Percentiles rank a stretch among this genome's conserved stretches.
These are phyloP conservation scores for Trichoderma sp. DNA, from an alignment of 2,329 filamentous ascomycete species.

Conservation along the genomic window DNA sequence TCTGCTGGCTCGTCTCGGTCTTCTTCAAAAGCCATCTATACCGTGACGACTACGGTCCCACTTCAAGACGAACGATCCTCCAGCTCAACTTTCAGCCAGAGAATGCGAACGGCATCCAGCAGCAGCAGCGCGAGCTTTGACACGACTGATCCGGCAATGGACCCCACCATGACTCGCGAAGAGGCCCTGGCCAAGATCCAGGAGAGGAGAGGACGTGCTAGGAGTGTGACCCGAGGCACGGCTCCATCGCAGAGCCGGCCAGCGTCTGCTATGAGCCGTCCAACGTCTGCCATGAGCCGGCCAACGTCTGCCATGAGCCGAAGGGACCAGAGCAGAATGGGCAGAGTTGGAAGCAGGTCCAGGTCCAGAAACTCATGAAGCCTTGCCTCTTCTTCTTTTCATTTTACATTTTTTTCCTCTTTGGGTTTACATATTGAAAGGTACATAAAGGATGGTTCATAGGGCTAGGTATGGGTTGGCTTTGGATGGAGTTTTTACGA, in stretches of 20 bases:
- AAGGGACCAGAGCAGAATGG: slow-evolving; percentile 52
- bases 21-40: slow-evolving; percentile 51
- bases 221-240: slow-evolving; percentile 65
- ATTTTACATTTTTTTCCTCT: slow-evolving; percentile 17
- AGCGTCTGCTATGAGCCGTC: slow-evolving; percentile 42
- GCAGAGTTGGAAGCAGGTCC: slow-evolving; percentile 33
- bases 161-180: slow-evolving; percentile 69
- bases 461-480: neutral
- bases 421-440: slow-evolving; percentile 1
- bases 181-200: slow-evolving; percentile 75
- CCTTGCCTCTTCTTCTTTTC: neutral
- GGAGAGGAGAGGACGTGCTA: slow-evolving; percentile 69
- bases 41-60: slow-evolving; percentile 54
- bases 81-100: slow-evolving; percentile 47
- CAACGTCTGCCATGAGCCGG: slow-evolving; percentile 29
- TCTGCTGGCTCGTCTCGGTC: slow-evolving; percentile 41
- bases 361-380: slow-evolving; percentile 28
- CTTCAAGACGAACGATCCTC: slow-evolving; percentile 48
- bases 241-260: slow-evolving; percentile 59
- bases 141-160: slow-evolving; percentile 58
- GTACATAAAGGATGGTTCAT: slow-evolving; percentile 3
- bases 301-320: slow-evolving; percentile 52
- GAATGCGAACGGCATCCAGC: slow-evolving; percentile 48
- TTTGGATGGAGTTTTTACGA: slow-evolving; percentile 1
- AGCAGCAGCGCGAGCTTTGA: slow-evolving; percentile 50